Evolutionary conservation across 768 basidiomycete species (phyloP).

Genomic region (Auricularia auricula-judae): DNA sequence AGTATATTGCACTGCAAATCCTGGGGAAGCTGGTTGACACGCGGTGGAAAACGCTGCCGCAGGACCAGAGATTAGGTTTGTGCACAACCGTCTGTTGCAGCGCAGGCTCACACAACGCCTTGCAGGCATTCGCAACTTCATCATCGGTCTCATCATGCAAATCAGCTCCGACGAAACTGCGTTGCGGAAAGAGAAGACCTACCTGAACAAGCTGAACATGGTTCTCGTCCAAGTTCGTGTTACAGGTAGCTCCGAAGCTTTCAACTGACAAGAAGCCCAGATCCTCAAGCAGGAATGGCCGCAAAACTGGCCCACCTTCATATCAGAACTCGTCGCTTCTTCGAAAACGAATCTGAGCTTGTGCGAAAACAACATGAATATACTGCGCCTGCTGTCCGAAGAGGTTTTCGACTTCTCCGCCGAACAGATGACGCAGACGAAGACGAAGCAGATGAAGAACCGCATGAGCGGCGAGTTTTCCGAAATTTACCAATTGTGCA

Average conservation of each 20-base stretch:
- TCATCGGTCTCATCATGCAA: constrained; percentile 33
- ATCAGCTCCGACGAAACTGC: constrained; percentile 30
- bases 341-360: constrained; percentile 35
- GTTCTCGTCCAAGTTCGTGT: constrained; percentile 33
- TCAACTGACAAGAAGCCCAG: constrained; percentile 12
- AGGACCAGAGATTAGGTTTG: constrained; percentile 31
- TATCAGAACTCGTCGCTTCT: constrained; percentile 36
- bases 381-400: constrained; percentile 36
- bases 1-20: constrained; percentile 38
- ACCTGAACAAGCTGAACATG: constrained; percentile 38
- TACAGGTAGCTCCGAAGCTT: not conserved
- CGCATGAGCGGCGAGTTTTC: constrained; percentile 32
- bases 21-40: constrained; percentile 37
- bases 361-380: constrained; percentile 46
- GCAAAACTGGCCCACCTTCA: constrained; percentile 38
- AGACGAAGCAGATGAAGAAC: constrained; percentile 37
- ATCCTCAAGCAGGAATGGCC: constrained; percentile 45
- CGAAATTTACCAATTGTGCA: constrained; percentile 37
- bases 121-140: constrained; percentile 35
- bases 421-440: constrained; percentile 39
- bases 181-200: constrained; percentile 30
- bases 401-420: constrained; percentile 42
- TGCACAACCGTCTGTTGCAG: not conserved
- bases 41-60: constrained; percentile 36
- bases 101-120: not conserved